Base-by-base conservation (phyloP, 331 rosid species). In the Saraca asoca region DNA sequence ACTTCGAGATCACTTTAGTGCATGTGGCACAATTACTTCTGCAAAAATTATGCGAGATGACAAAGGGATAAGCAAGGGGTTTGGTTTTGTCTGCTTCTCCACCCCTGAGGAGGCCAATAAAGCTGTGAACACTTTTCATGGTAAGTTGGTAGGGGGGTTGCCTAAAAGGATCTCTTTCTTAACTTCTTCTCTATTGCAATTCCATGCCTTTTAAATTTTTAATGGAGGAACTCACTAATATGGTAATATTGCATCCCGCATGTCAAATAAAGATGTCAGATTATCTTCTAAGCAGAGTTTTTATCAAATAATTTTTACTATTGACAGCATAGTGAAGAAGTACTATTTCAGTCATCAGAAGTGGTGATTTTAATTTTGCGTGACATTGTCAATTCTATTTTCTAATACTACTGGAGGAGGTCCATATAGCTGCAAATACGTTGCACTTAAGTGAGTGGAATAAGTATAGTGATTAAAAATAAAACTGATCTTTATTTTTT, bases 41-140 rank as follows among this genome's bases (percentile, higher is more conserved):
- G 88, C 78, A 62, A 89, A 83, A 78, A 69, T 91, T 66, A 91
- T 91, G 98, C 80, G 73, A 50, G 86, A 87, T 71, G 85, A 84
- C 39, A 88, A 82, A 77, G 96, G 96, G 66, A 83, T 80, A 61
- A 87, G 87, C 88, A 89, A 71, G 71, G 98, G 98, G 57, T 91
- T 89, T 80, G 96, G 98, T 64, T 91, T 91, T 79, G 87, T 91
- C 54, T 87, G 95, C 80, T 91, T 88, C 79, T 87, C 95, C 64
- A 82, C 78, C 55, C 87, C 90, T 1, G 96, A 87, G 80, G 98
- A 91, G 76, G 98, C 96, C 43, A 81, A 77, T 60, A 89, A 84
- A 80, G 98, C 96, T 54, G 96, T 91, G 76, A 85, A 57, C 67
- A 77, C 86, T 48, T 87, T 83, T 75, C 95, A 88, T 29, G 98